These are phyloP conservation scores for Calonectria henricotiae DNA, from an alignment of 2,329 filamentous ascomycete genomes.

Conservation along the genomic window DNA sequence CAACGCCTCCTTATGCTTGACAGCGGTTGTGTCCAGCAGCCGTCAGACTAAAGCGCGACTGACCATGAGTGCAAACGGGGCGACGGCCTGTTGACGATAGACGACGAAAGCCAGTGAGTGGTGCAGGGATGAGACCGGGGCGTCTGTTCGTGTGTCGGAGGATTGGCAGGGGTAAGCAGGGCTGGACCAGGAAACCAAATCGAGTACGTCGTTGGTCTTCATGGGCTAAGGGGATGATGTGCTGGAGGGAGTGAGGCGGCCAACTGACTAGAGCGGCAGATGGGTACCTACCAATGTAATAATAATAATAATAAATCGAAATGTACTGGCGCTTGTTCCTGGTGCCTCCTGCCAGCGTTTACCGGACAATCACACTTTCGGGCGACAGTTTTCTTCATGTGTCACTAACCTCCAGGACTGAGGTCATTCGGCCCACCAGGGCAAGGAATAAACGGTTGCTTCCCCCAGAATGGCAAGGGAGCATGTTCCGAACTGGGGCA, in stretches of 20 bases:
- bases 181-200: slow-evolving; percentile 33
- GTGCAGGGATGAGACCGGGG: slow-evolving; percentile 11
- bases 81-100: slow-evolving; percentile 18
- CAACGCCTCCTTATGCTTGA: slow-evolving; percentile 29
- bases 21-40: slow-evolving; percentile 36
- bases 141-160: not conserved
- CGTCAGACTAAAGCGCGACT: slow-evolving; percentile 37
- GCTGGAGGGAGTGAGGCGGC: slow-evolving; percentile 19
- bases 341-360: not conserved
- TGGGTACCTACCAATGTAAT: not conserved
- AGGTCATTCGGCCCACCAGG: slow-evolving; percentile 20
- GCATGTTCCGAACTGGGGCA: slow-evolving; percentile 16
- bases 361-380: not conserved
- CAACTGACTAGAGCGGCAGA: not conserved
- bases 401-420: not conserved
- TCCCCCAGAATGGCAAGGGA: slow-evolving; percentile 21
- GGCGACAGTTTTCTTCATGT: not conserved
- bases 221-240: slow-evolving; percentile 13
- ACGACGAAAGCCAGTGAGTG: not conserved
- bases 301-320: too few species aligned
- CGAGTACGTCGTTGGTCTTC: slow-evolving; percentile 13
- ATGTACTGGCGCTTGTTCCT: not conserved
- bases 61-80: slow-evolving; percentile 13
- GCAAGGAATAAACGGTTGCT: slow-evolving; percentile 17
- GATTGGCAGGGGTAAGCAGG: slow-evolving; percentile 21